Percentiles rank a stretch among this genome's conserved stretches.
Evolutionary conservation across 2,329 filamentous ascomycete species (phyloP).

Genomic region (Fusarium fujikuroi): DNA sequence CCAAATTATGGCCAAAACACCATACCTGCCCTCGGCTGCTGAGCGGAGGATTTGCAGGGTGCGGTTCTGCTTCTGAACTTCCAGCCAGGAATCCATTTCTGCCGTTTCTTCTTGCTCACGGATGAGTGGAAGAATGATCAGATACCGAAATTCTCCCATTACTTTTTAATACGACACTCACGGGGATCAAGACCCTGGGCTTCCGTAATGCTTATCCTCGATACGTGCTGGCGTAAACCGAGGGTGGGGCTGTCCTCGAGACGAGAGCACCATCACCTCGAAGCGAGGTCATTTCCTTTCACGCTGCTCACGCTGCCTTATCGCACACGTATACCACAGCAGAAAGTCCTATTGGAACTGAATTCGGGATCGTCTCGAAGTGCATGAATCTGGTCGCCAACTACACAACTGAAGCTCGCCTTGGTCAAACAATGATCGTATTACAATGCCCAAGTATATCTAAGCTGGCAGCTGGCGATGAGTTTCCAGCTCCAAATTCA

Average conservation of each 20-base stretch:
- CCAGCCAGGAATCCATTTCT: neutral
- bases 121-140: neutral
- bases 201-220: neutral
- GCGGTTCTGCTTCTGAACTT: neutral
- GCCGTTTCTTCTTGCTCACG: neutral
- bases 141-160: neutral
- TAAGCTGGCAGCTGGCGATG: neutral
- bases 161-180: neutral
- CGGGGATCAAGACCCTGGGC: neutral
- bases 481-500: neutral
- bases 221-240: neutral
- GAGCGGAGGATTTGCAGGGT: neutral
- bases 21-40: constrained; percentile 11
- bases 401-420: neutral
- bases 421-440: neutral
- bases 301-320: too few species aligned
- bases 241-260: neutral
- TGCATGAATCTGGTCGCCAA: neutral
- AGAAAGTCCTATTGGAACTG: neutral
- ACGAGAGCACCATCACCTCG: neutral
- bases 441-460: neutral
- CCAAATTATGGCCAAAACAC: constrained; percentile 27
- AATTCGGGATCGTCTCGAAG: neutral
- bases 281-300: too few species aligned
- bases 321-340: too few species aligned